These are phyloP conservation scores for Chlamydomonas reinhardtii DNA, from an alignment of 163 green algal genomes.

Conservation along the genomic window DNA sequence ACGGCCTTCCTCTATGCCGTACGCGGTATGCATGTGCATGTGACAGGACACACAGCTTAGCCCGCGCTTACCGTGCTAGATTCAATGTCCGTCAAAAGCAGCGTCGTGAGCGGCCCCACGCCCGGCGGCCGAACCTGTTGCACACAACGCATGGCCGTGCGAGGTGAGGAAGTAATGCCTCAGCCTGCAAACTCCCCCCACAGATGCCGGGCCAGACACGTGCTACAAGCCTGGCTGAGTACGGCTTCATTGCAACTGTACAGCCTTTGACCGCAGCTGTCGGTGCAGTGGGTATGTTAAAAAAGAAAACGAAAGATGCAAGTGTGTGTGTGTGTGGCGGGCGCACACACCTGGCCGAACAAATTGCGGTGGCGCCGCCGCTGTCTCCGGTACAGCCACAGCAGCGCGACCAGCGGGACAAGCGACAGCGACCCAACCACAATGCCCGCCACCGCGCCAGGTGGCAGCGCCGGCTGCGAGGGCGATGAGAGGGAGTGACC, in stretches of 20 bases:
- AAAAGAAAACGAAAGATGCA: no score
- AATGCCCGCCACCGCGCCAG: conserved; percentile 7
- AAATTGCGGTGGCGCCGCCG: conserved; percentile 21
- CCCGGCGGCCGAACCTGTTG: conserved; percentile 28
- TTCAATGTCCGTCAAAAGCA: conserved; percentile 43
- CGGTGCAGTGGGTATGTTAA: no score
- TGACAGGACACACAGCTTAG: no score
- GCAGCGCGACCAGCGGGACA: background rate
- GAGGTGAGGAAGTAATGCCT: background rate
- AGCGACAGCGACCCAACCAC: background rate
- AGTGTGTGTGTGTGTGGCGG: no score
- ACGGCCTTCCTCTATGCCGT: no score
- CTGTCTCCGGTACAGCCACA: conserved; percentile 2
- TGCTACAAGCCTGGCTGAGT: no score
- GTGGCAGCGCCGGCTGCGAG: background rate
- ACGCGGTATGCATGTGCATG: no score
- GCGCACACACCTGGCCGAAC: conserved; percentile 29
- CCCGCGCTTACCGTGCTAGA: conserved; percentile 14
- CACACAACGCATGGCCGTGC: no score
- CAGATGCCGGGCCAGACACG: background rate
- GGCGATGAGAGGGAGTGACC: no score
- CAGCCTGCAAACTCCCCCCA: background rate
- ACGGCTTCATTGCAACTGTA: background rate
- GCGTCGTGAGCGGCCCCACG: conserved; percentile 12
- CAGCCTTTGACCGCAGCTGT: background rate